A percentile compares a stretch with the other conserved stretches of the same genome.
These are phyloP conservation scores for Fusarium sp. DNA, from an alignment of 2,329 filamentous ascomycete species.

Conservation along the genomic window DNA sequence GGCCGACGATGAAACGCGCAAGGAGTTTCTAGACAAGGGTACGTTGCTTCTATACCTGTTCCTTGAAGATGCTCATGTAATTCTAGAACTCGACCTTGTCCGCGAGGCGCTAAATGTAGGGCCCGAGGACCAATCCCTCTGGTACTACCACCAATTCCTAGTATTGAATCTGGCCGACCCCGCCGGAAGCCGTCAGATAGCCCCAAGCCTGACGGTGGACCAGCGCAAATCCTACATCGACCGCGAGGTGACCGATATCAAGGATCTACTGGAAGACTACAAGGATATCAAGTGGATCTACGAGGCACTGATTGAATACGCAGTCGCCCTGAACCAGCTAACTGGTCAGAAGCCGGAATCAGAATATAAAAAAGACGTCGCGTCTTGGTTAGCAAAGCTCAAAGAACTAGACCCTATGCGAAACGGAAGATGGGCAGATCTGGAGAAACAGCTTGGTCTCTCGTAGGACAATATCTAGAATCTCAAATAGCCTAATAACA, in stretches of 20 bases:
- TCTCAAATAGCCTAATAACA: neutral
- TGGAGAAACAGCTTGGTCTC: slow-evolving; percentile 61
- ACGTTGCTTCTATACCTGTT: slow-evolving; percentile 25
- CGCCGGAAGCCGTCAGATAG: slow-evolving; percentile 67
- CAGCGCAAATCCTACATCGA: slow-evolving; percentile 76
- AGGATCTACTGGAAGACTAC: slow-evolving; percentile 72
- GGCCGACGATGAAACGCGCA: slow-evolving; percentile 72
- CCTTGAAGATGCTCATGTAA: slow-evolving; percentile 10
- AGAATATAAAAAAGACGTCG: slow-evolving; percentile 60
- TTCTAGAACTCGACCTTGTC: slow-evolving; percentile 78
- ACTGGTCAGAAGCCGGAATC: slow-evolving; percentile 56
- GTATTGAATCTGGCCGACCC: slow-evolving; percentile 74
- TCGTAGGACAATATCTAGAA: neutral
- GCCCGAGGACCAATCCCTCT: slow-evolving; percentile 93
- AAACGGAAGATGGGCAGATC: slow-evolving; percentile 79
- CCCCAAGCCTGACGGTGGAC: slow-evolving; percentile 69
- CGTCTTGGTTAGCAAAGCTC: slow-evolving; percentile 73
- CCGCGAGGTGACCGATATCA: slow-evolving; percentile 80
- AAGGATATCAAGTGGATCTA: slow-evolving; percentile 83
- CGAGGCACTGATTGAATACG: slow-evolving; percentile 84
- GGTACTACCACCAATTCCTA: slow-evolving; percentile 95
- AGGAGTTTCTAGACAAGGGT: slow-evolving; percentile 79
- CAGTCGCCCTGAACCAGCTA: slow-evolving; percentile 68
- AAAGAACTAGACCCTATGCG: slow-evolving; percentile 80
- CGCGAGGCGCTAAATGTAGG: slow-evolving; percentile 86